Conservation (phyloP, 1,284 basidiomycete species). For the Rhodotorula sp. region DNA sequence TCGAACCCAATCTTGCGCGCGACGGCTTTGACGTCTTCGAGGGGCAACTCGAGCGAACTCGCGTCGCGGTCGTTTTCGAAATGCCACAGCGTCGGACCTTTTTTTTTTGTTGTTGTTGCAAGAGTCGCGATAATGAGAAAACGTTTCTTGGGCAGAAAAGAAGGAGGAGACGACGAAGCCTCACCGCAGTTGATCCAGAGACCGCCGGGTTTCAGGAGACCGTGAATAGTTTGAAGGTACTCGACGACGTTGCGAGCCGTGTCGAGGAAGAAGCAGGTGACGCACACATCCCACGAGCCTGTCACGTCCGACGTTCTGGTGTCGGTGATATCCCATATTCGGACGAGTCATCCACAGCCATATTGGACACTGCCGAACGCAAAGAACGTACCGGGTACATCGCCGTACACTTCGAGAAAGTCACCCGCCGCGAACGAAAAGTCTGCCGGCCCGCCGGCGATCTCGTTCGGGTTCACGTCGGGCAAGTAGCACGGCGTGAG, state of each 20-base stretch:
- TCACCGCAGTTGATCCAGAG: constrained; percentile 85
- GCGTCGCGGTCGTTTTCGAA: constrained; percentile 83
- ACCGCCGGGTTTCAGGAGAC: constrained; percentile 73
- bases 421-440: constrained; percentile 89
- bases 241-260: constrained; percentile 91
- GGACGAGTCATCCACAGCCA: no score
- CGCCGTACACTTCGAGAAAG: constrained; percentile 81
- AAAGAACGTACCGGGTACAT: constrained; percentile 51
- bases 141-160: neutral
- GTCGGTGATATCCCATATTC: constrained; percentile 37
- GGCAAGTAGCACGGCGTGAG: constrained; percentile 71
- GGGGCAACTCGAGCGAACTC: constrained; percentile 75
- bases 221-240: constrained; percentile 78
- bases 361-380: no score
- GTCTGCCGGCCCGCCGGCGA: constrained; percentile 56
- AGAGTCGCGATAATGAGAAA: neutral
- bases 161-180: constrained; percentile 17
- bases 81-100: constrained; percentile 90
- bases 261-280: constrained; percentile 98
- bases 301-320: constrained; percentile 43
- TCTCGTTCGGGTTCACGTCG: constrained; percentile 72
- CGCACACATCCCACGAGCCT: constrained; percentile 78
- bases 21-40: constrained; percentile 81
- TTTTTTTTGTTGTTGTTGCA: no score
- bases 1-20: constrained; percentile 76